A percentile compares a stretch with the other conserved stretches of the same genome.
These are phyloP conservation scores for Podila verticillata DNA, from an alignment of 192 early-diverging fungal species.

Conservation along the genomic window DNA sequence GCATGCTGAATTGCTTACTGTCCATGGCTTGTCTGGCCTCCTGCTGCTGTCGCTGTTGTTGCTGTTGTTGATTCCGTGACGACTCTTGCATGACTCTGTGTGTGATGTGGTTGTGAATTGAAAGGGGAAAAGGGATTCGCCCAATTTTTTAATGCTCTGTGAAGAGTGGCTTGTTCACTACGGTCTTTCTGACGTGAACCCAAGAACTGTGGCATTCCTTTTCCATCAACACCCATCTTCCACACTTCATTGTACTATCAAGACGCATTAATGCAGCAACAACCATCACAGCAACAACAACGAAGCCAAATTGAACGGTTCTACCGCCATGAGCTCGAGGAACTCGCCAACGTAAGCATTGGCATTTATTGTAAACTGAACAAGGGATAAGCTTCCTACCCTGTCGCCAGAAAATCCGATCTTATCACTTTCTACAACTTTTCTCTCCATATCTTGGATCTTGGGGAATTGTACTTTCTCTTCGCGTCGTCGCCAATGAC, in stretches of 20 bases:
- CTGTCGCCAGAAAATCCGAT: not conserved
- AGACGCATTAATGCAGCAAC: slow-evolving; percentile 24
- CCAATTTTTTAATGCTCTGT: too few relatives aligned
- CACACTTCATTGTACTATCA: too few relatives aligned
- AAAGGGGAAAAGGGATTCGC: too few relatives aligned
- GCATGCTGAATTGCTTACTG: slow-evolving; percentile 27
- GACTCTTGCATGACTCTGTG: slow-evolving; percentile 29
- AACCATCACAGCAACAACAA: slow-evolving; percentile 22
- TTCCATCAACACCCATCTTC: too few relatives aligned
- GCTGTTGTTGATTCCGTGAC: slow-evolving; percentile 27
- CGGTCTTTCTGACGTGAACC: too few relatives aligned
- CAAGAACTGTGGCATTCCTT: too few relatives aligned
- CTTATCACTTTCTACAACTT: slow-evolving; percentile 14
- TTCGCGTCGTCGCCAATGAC: not conserved
- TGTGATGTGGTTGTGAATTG: not conserved
- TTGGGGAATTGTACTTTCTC: not conserved
- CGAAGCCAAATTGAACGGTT: slow-evolving; percentile 25
- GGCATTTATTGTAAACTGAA: not conserved
- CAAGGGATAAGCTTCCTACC: not conserved
- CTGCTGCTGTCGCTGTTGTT: slow-evolving; percentile 30
- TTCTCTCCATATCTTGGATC: not conserved
- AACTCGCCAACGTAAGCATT: slow-evolving; percentile 41
- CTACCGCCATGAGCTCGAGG: slow-evolving; percentile 38
- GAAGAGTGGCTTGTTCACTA: too few relatives aligned
- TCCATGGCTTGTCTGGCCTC: slow-evolving; percentile 56